These are phyloP conservation scores for Gastrolobium villosum DNA, from an alignment of 306 rosid genomes.

Conservation along the genomic window DNA sequence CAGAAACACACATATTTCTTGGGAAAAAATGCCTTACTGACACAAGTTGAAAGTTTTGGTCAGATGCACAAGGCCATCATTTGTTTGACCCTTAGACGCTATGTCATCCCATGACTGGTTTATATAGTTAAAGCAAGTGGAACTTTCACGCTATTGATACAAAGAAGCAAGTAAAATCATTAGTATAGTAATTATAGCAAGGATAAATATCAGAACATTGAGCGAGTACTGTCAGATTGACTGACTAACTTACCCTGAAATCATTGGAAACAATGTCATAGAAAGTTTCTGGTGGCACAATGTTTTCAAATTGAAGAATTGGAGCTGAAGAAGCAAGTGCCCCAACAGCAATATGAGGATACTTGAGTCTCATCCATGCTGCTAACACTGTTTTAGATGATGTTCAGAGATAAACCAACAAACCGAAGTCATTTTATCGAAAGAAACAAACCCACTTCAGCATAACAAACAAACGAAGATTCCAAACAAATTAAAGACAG, in stretches of 20 bases:
- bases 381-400: constrained; percentile 72
- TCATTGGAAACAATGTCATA: constrained; percentile 79
- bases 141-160: constrained; percentile 72
- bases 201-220: constrained; percentile 16
- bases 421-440: neutral
- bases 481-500: neutral
- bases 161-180: constrained; percentile 44
- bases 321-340: constrained; percentile 95
- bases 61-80: constrained; percentile 64
- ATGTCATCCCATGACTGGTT: constrained; percentile 77
- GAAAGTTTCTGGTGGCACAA: constrained; percentile 79
- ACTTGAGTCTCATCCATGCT: constrained; percentile 96
- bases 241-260: constrained; percentile 62
- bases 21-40: constrained; percentile 56
- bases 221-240: neutral
- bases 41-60: constrained; percentile 72
- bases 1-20: constrained; percentile 20
- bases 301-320: constrained; percentile 86
- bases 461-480: neutral
- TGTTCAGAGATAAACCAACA: constrained; percentile 26
- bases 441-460: neutral
- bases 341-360: constrained; percentile 87
- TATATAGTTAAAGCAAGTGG: constrained; percentile 75
- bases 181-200: constrained; percentile 4
- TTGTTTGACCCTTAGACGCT: constrained; percentile 56